phyloP scores from a whole-genome alignment of 129 eudicot genomes.

The Flaveria bidentis region DNA sequence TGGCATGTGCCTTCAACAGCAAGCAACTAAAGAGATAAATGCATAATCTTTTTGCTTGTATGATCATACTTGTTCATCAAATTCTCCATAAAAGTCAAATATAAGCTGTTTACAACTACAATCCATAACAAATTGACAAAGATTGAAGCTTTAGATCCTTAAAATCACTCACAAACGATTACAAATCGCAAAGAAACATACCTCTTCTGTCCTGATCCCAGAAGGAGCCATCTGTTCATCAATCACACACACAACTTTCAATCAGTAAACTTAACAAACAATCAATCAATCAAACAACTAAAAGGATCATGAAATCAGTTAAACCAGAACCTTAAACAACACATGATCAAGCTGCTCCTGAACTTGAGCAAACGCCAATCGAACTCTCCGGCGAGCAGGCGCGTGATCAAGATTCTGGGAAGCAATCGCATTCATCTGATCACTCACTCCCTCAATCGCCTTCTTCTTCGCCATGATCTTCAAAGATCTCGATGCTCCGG shows the following conservation, averaged over 20 bases:
- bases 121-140: slow-evolving; percentile 9
- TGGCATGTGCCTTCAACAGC: slow-evolving; percentile 8
- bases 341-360: slow-evolving; percentile 84
- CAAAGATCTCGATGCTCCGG: slow-evolving; percentile 11
- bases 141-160: background rate
- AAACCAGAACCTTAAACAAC: slow-evolving; percentile 63
- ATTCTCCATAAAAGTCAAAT: background rate
- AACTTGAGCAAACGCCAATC: slow-evolving; percentile 69
- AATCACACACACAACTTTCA: background rate
- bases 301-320: background rate
- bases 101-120: background rate
- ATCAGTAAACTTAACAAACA: background rate
- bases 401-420: slow-evolving; percentile 72
- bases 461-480: slow-evolving; percentile 57
- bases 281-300: background rate
- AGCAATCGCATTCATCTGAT: slow-evolving; percentile 69
- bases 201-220: slow-evolving; percentile 92
- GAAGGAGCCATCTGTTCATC: slow-evolving; percentile 58
- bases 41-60: background rate
- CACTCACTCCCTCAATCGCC: slow-evolving; percentile 68
- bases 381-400: slow-evolving; percentile 68
- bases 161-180: background rate
- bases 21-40: background rate
- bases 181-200: slow-evolving; percentile 24
- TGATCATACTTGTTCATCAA: background rate